Evolutionary conservation across 2,329 filamentous ascomycete species (phyloP).

Genomic region (Colletotrichum truncatum): DNA sequence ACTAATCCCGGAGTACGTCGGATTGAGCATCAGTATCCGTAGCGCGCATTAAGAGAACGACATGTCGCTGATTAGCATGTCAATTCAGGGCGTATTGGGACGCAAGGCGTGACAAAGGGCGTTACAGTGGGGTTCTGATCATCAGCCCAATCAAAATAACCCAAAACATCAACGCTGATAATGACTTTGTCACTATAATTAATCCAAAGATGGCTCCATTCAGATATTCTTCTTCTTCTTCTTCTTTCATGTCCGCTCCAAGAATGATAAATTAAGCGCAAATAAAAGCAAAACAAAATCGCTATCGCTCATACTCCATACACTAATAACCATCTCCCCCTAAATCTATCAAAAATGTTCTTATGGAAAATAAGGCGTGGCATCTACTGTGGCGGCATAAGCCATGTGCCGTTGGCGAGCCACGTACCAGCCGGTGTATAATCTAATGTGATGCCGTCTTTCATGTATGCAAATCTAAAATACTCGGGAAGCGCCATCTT

Average conservation of each 20-base stretch:
- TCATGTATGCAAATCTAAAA: constrained; percentile 27
- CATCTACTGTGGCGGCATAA: constrained; percentile 11
- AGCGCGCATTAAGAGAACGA: not conserved
- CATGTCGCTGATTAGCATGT: not conserved
- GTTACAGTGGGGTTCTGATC: no score
- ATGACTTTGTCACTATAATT: no score
- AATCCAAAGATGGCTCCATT: no score
- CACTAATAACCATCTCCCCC: not conserved
- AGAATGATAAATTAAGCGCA: not conserved
- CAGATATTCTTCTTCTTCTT: no score
- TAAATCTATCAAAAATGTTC: not conserved
- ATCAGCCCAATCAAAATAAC: no score
- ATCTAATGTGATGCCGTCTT: constrained; percentile 19
- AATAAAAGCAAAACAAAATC: not conserved
- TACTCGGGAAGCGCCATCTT: constrained; percentile 21
- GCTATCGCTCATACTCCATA: not conserved
- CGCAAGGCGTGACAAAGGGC: not conserved
- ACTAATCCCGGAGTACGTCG: not conserved
- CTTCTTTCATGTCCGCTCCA: no score
- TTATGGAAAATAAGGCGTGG: not conserved
- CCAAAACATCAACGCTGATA: no score
- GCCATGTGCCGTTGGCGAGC: constrained; percentile 23
- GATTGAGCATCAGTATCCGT: no score
- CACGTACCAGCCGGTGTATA: constrained; percentile 22
- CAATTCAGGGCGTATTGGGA: not conserved